Base-by-base conservation (phyloP, 2,329 filamentous ascomycete species). In the Nemania diffusa region DNA sequence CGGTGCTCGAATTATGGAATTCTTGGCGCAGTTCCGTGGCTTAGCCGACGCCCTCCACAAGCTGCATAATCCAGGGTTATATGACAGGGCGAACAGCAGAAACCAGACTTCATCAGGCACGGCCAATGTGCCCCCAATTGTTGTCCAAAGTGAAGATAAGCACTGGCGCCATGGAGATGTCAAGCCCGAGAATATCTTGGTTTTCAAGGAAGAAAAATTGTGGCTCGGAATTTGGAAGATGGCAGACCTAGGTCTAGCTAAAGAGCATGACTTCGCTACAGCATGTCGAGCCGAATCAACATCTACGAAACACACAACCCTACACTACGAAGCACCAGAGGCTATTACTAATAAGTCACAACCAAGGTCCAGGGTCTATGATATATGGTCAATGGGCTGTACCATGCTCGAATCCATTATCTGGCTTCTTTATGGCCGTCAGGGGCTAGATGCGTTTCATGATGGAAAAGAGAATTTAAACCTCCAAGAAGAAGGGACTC, bases 301-400 rank as follows among this genome's bases (percentile, higher is more conserved):
- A 32, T 57, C 52, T 15, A 72, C 70, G 5, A 58, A 37, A 11
- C 62, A 63, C 17, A 51, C 57, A 5, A 72, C 65, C 15, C 17
- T 57, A 15, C 56, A 63, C 11, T 70, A 70, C 29, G 50, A 70
- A 27, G 44, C 70, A 20, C 68, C 70, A 0, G 67, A 70, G 29
- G 62, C 53, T 17, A 42, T 57, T 27, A 40, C 56, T 24, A 55
- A 59, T n/a, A 50, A 2, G 1, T 20, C 64, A 17, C 17, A 26
- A 20, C 37, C 50, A 2, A 69, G 68, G 1, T 73, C 74, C 3
- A 52, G 73, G 1, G 68, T 61, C 6, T 76, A 74, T 37, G 75
- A 77, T 44, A 68, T 74, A 1, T 77, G 75, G 75, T 71, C 72
- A 8, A 67, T 77, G 46, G 76, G 75, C 0, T 77, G 75, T 32